Evolutionary conservation across 23 red algal genomes (phyloP).

Genomic region (Gracilaria gracilis): DNA sequence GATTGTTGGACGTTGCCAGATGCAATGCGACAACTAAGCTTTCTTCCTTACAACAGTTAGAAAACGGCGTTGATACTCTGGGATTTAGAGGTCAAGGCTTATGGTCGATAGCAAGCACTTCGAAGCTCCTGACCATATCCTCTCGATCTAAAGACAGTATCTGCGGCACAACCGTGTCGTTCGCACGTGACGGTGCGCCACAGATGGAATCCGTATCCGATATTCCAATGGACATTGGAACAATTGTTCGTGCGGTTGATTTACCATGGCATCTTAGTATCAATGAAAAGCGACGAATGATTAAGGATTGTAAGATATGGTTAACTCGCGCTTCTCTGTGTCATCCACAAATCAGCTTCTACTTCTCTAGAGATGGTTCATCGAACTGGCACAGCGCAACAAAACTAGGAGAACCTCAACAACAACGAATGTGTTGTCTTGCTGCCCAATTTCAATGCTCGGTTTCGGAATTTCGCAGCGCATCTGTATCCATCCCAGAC

Average conservation of each 20-base stretch:
- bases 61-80: conserved; percentile 62
- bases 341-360: conserved; percentile 39
- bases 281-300: neutral
- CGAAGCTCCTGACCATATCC: conserved; percentile 28
- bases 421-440: conserved; percentile 1
- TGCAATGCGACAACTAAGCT: conserved; percentile 87
- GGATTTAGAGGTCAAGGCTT: conserved; percentile 89
- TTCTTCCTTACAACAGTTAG: conserved; percentile 56
- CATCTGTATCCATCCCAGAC: conserved; percentile 22
- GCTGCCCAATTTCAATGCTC: conserved; percentile 41
- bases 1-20: conserved; percentile 37
- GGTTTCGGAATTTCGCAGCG: conserved; percentile 33
- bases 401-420: neutral
- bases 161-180: conserved; percentile 20
- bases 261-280: conserved; percentile 26
- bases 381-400: neutral
- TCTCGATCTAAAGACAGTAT: conserved; percentile 6
- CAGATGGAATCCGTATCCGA: neutral
- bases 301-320: conserved; percentile 45
- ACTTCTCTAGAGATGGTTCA: conserved; percentile 13
- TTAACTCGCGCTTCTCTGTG: conserved; percentile 33
- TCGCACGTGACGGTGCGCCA: conserved; percentile 30
- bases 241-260: conserved; percentile 51
- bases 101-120: conserved; percentile 69
- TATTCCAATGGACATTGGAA: conserved; percentile 47